Base-by-base conservation (phyloP, 805 yeast species). In the Lachancea lanzarotensis region DNA sequence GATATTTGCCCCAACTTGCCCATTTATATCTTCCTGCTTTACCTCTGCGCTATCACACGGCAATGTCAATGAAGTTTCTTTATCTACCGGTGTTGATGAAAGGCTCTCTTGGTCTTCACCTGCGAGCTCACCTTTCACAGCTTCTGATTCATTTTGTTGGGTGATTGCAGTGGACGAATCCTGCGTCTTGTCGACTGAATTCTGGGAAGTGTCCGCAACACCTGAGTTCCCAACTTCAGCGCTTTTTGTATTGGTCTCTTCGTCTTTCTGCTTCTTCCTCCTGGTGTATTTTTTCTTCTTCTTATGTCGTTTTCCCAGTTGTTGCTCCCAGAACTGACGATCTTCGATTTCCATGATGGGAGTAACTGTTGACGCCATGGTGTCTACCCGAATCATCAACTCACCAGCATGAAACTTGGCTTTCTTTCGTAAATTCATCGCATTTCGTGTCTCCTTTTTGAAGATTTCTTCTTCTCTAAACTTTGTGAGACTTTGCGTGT, bases 381-480 rank as follows among this genome's bases (percentile, higher is more conserved):
- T 48, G 8, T 60, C 16, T 22, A 45, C 40, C 12, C 52, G 42
- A 12, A 59, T 17, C 3, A 65, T 50, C 4, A 51, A 34, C 34
- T 65, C 68, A 22, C 56, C 79, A 43, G 84, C 74, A 2, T 69
- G 69, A 52, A 93, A 65, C 54, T 77, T 79, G 35, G 69, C 70
- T 50, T 90, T 76, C 54, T 74, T 78, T 57, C 82, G 82, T 47
- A 79, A 71, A 62, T 85, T 78, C 47, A 84, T 66, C 37, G 83
- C 87, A 45, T 90, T 70, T 57, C 90, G 91, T 43, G 75, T 76
- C 60, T 82, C 81, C 60, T 87, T 88, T 55, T 87, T 82, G 38
- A 79, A 81, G 35, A 83, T 69, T 60, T 93, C 98, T 58, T 86
- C 91, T 55, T 90, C 95, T 54, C 82, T 78, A 59, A 85, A 93